Evolutionary conservation across 495 filamentous ascomycete species (phyloP).

Genomic region (Tuber borchii): DNA sequence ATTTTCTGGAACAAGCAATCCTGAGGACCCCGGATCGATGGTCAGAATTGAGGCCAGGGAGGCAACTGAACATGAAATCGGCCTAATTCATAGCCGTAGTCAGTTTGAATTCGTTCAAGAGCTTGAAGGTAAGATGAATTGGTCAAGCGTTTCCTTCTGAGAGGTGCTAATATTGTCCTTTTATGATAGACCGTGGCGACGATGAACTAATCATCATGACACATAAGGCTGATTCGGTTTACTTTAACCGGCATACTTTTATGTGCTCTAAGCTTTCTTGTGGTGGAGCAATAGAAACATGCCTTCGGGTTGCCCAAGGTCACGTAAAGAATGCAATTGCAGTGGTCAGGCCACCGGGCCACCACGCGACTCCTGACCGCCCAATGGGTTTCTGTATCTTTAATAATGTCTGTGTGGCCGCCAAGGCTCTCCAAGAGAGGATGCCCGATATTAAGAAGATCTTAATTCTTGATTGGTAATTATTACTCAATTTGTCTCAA

Average conservation of each 20-base stretch:
- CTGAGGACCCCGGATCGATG: slow-evolving; percentile 55
- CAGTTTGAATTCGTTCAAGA: slow-evolving; percentile 72
- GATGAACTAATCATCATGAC: slow-evolving; percentile 58
- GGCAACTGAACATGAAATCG: slow-evolving; percentile 70
- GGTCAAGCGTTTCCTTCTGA: slow-evolving; percentile 3
- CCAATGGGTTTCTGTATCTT: slow-evolving; percentile 95
- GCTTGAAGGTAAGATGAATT: slow-evolving; percentile 49
- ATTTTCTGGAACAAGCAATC: slow-evolving; percentile 48
- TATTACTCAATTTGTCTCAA: slow-evolving; percentile 29
- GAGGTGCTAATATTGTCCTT: slow-evolving; percentile 20
- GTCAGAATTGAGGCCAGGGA: slow-evolving; percentile 66
- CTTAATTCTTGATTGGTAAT: slow-evolving; percentile 91
- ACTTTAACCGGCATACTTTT: slow-evolving; percentile 77
- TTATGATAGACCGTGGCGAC: slow-evolving; percentile 48
- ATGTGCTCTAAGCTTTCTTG: slow-evolving; percentile 73
- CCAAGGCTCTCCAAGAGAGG: slow-evolving; percentile 69
- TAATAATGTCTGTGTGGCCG: slow-evolving; percentile 91
- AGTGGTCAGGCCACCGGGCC: slow-evolving; percentile 87
- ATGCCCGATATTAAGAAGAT: slow-evolving; percentile 74
- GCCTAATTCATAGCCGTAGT: slow-evolving; percentile 61
- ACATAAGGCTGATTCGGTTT: slow-evolving; percentile 68
- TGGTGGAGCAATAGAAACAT: slow-evolving; percentile 94
- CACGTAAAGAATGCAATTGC: slow-evolving; percentile 89
- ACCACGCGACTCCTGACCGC: slow-evolving; percentile 79
- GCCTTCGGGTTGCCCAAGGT: slow-evolving; percentile 69